These are phyloP conservation scores for Komagataella mondaviorum DNA, from an alignment of 805 yeast species.

Conservation along the genomic window DNA sequence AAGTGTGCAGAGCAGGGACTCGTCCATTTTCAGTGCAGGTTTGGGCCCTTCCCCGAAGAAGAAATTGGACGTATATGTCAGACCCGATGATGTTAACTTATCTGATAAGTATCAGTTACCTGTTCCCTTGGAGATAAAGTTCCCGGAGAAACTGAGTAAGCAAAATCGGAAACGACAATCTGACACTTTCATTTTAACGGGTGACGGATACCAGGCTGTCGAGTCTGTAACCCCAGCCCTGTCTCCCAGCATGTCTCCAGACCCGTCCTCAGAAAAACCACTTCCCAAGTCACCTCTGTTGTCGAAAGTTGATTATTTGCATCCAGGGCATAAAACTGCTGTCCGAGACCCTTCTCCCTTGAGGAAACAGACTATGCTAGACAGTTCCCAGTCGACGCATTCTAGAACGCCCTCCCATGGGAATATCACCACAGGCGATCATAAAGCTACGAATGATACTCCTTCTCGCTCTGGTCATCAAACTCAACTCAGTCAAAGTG, in stretches of 20 bases:
- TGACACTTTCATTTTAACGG: neutral
- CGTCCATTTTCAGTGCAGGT: neutral
- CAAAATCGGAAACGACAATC: neutral
- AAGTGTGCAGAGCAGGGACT: neutral
- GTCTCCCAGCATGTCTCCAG: neutral
- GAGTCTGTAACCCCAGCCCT: neutral
- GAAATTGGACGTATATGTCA: neutral
- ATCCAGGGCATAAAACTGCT: neutral
- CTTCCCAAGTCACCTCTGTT: neutral
- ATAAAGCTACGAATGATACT: neutral
- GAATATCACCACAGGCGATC: neutral
- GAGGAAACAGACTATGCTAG: neutral
- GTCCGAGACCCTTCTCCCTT: neutral
- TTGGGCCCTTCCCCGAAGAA: neutral
- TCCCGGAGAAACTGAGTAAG: neutral
- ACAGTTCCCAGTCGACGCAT: neutral
- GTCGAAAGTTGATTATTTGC: neutral
- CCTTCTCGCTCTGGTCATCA: neutral
- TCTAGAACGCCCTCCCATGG: neutral
- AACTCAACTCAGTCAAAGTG: neutral
- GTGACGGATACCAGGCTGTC: neutral
- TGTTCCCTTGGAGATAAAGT: neutral
- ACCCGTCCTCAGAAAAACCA: neutral
- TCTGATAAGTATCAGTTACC: neutral
- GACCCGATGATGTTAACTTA: neutral